These are phyloP conservation scores for Amanita pseudoporphyria DNA, from an alignment of 768 basidiomycete genomes.

Conservation along the genomic window DNA sequence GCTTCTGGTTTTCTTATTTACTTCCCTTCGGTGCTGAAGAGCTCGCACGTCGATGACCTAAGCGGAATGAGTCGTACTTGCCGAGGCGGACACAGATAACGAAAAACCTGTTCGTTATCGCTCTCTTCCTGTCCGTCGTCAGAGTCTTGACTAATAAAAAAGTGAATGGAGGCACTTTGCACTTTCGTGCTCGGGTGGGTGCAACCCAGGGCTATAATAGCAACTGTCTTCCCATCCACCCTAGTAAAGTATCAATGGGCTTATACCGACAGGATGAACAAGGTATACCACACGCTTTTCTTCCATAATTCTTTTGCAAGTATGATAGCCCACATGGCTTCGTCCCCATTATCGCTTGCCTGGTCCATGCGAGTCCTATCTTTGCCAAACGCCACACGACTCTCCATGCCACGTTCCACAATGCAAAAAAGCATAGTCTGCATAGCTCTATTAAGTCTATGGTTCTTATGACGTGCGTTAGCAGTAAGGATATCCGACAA, in stretches of 20 bases:
- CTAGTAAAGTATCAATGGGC: slow-evolving; percentile 22
- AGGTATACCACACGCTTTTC: slow-evolving; percentile 76
- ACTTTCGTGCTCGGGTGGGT: slow-evolving; percentile 93
- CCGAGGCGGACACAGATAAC: not conserved
- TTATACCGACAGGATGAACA: not conserved
- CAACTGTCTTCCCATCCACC: slow-evolving; percentile 87
- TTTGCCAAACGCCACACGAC: slow-evolving; percentile 74
- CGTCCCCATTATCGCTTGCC: slow-evolving; percentile 50
- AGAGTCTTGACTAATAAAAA: slow-evolving; percentile 89
- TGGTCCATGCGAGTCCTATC: slow-evolving; percentile 50
- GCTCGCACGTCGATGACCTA: slow-evolving; percentile 60
- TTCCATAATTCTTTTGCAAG: slow-evolving; percentile 91
- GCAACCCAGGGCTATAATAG: slow-evolving; percentile 85
- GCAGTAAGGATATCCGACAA: slow-evolving; percentile 88
- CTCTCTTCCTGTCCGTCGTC: slow-evolving; percentile 58
- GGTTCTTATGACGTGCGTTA: slow-evolving; percentile 81
- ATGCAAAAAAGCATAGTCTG: slow-evolving; percentile 94
- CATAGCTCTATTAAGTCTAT: slow-evolving; percentile 92
- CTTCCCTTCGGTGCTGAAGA: slow-evolving; percentile 77
- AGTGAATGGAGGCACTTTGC: slow-evolving; percentile 88
- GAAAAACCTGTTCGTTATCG: slow-evolving; percentile 38
- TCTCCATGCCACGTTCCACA: slow-evolving; percentile 89
- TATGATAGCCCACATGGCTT: slow-evolving; percentile 97
- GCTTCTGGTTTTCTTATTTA: slow-evolving; percentile 88
- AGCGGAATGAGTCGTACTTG: slow-evolving; percentile 7